Evolutionary conservation across 129 eudicot species (phyloP), one percentile per base, ranked within the genome.

Genomic region (Heracleum sosnowskyi): DNA sequence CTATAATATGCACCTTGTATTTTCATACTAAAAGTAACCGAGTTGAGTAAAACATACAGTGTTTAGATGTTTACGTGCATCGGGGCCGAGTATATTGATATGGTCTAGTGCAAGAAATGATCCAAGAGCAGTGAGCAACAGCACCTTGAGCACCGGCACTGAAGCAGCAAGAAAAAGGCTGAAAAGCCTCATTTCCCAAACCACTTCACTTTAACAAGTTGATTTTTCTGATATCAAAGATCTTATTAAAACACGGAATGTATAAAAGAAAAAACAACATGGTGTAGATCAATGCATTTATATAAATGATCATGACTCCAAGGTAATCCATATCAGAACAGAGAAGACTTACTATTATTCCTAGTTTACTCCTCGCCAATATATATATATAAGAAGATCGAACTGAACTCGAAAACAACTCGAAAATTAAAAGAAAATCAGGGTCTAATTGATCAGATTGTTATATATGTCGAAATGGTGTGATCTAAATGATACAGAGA

Each of bases 41-140:
- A 41, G 36, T 26, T 26, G 55, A 73, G 7, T 41, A 5, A 44
- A 44, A 73, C 77, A 44, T 44, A 73, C 77, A 74, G 51, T 74
- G 57, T 74, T 74, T 28, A 44, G 49, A 74, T 74, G 77, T 18
- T 74, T 74, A 16, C 60, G 57, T 18, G 77, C 85, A 80, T 76
- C 87, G 28, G 82, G 84, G 17, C 92, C 92, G 7, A 95, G 73
- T 62, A 95, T 72, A 69, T 87, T 78, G 49, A 95, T 70, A 10
- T 72, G 83, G 29, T 91, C 91, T 6, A 91, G 47, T 0, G 98
- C 96, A 74, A 95, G 91, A 82, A 82, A 81, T 10, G 86, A 87
- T 7, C 98, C 97, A 53, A 95, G 78, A 42, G 86, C 97, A 77
- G 96, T 91, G 28, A 95, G 77, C 70, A 95, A 68, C 36, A 95